Evolutionary conservation across 495 filamentous ascomycete genomes (phyloP).

Genomic region (Trichoderma reesei): DNA sequence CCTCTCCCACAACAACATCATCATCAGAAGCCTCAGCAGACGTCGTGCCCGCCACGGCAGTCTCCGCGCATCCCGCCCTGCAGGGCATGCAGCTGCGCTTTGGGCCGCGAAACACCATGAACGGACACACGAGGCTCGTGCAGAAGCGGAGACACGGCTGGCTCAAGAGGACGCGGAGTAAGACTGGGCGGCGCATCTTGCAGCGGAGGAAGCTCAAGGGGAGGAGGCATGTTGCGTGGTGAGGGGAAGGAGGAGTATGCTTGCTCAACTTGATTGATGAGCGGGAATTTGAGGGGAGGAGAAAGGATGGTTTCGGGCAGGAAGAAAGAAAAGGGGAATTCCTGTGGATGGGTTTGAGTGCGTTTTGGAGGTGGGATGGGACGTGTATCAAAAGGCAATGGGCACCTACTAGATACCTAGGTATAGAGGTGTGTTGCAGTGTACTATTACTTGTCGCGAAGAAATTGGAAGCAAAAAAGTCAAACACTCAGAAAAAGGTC

Average conservation of each 20-base stretch:
- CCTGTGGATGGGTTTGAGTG: background rate
- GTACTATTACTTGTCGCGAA: background rate
- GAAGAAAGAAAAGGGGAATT: background rate
- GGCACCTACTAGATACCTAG: constrained; percentile 3
- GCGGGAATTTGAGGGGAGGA: no score
- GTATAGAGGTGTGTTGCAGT: background rate
- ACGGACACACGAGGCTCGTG: constrained; percentile 30
- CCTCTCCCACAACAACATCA: constrained; percentile 9
- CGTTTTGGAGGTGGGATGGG: background rate
- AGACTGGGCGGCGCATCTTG: constrained; percentile 31
- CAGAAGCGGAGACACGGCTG: constrained; percentile 40
- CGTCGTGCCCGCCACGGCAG: constrained; percentile 26
- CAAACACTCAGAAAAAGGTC: background rate
- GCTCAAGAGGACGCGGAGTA: constrained; percentile 28
- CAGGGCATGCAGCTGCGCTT: constrained; percentile 30
- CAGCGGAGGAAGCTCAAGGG: constrained; percentile 30
- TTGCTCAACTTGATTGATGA: background rate
- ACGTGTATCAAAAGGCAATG: background rate
- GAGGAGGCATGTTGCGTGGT: constrained; percentile 25
- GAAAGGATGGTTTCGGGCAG: background rate
- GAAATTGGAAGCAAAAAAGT: background rate
- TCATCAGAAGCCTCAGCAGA: constrained; percentile 16
- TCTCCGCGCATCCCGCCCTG: constrained; percentile 33
- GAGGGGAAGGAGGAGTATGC: constrained; percentile 5
- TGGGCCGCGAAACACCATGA: constrained; percentile 37